Evolutionary conservation across 2,329 filamentous ascomycete species (phyloP).

Genomic region (Colletotrichum falcatum): DNA sequence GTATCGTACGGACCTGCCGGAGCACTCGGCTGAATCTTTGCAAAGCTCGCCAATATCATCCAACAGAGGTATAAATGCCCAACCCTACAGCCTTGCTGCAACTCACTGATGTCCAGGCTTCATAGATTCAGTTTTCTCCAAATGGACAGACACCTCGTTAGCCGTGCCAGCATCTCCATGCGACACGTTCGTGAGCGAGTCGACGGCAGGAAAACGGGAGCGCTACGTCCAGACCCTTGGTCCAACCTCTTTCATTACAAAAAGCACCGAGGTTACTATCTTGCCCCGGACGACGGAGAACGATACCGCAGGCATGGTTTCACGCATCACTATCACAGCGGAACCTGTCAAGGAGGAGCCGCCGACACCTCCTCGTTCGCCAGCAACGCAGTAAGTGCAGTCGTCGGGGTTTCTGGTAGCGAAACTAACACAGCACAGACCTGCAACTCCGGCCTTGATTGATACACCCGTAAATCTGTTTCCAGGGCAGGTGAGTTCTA

Average conservation of each 20-base stretch:
- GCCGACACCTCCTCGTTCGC: conserved; percentile 47
- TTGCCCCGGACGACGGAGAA: conserved; percentile 50
- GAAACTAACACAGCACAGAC: conserved; percentile 14
- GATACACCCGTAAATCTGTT: conserved; percentile 41
- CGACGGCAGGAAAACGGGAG: conserved; percentile 46
- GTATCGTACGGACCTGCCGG: conserved; percentile 17
- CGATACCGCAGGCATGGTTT: conserved; percentile 50
- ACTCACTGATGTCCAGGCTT: conserved; percentile 42
- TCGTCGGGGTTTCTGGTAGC: neutral
- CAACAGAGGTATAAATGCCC: conserved; percentile 49
- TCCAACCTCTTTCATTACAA: conserved; percentile 56
- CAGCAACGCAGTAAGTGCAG: conserved; percentile 47
- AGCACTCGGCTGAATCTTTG: conserved; percentile 32
- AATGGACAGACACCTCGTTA: conserved; percentile 55
- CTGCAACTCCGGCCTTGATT: neutral
- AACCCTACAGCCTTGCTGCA: conserved; percentile 24
- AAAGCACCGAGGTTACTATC: conserved; percentile 53
- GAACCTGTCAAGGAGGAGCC: conserved; percentile 46
- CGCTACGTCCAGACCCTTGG: conserved; percentile 55
- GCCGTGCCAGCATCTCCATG: conserved; percentile 50
- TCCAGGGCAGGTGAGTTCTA: conserved; percentile 26
- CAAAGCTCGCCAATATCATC: conserved; percentile 46
- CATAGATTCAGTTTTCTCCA: conserved; percentile 59
- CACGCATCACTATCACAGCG: conserved; percentile 54
- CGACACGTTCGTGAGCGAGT: conserved; percentile 48